These are phyloP conservation scores for Metschnikowia arizonensis DNA, from an alignment of 805 yeast genomes.

Conservation along the genomic window DNA sequence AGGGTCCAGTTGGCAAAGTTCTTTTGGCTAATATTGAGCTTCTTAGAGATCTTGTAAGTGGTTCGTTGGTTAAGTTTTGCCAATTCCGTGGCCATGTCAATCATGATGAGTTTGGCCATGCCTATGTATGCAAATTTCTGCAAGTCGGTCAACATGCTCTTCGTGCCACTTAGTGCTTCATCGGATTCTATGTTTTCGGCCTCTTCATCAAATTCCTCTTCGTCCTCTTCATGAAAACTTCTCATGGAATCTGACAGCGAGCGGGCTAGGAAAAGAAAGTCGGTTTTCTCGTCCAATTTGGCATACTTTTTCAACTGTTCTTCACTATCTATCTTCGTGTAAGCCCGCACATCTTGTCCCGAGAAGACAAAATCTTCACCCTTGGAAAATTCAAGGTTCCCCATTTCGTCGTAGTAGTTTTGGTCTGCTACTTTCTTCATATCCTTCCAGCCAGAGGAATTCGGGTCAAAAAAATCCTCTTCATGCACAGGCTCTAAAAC, in stretches of 20 bases:
- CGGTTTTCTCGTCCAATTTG: slow-evolving; percentile 48
- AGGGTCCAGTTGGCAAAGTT: slow-evolving; percentile 83
- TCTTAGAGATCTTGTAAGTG: slow-evolving; percentile 51
- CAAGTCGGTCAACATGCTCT: slow-evolving; percentile 70
- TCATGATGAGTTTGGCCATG: slow-evolving; percentile 66
- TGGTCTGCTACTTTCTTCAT: slow-evolving; percentile 79
- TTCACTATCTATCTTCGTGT: slow-evolving; percentile 84
- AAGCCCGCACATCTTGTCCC: slow-evolving; percentile 55
- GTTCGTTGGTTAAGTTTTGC: slow-evolving; percentile 54
- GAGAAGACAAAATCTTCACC: slow-evolving; percentile 27
- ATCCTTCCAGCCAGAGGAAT: slow-evolving; percentile 68
- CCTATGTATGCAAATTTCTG: slow-evolving; percentile 94
- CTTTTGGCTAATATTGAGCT: slow-evolving; percentile 64
- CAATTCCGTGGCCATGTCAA: slow-evolving; percentile 77
- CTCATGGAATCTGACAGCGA: slow-evolving; percentile 17
- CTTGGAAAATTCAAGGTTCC: slow-evolving; percentile 50
- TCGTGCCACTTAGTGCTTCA: slow-evolving; percentile 76
- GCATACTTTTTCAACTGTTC: slow-evolving; percentile 75
- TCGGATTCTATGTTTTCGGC: slow-evolving; percentile 46
- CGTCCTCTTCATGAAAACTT: slow-evolving; percentile 26
- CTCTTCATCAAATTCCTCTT: slow-evolving; percentile 29
- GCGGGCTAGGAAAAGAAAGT: slow-evolving; percentile 41
- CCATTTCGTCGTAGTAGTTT: slow-evolving; percentile 78
- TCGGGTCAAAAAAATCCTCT: slow-evolving; percentile 36
- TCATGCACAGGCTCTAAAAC: slow-evolving; percentile 7